Conservation (phyloP, 768 basidiomycete genomes). For the Podaxis mareebaensis region DNA sequence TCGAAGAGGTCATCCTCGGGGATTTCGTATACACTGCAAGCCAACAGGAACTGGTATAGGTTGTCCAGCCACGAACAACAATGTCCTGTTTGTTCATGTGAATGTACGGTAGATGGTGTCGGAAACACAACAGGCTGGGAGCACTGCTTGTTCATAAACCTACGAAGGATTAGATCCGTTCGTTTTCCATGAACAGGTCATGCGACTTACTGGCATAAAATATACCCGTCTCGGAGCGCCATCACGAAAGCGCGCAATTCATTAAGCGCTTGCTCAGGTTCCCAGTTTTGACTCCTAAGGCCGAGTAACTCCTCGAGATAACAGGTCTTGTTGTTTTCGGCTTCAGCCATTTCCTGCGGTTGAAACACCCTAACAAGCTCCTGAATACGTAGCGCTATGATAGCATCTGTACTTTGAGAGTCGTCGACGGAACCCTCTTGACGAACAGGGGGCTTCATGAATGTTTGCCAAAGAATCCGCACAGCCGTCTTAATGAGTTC, state of each 20-base stretch:
- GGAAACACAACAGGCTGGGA: background rate
- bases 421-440: background rate
- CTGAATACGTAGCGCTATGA: background rate
- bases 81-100: too few relatives aligned
- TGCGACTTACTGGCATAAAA: background rate
- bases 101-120: background rate
- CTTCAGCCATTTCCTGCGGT: background rate
- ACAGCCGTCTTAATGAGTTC: background rate
- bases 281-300: background rate
- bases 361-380: background rate
- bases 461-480: background rate
- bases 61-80: background rate
- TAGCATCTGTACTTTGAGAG: background rate
- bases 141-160: background rate
- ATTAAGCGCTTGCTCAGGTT: background rate
- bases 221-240: background rate
- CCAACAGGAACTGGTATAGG: background rate
- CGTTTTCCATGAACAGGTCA: background rate
- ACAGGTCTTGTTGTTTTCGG: background rate
- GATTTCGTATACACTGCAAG: background rate
- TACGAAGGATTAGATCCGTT: background rate
- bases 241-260: background rate
- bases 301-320: background rate
- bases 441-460: background rate
- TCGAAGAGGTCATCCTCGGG: slow-evolving; percentile 1